A percentile compares a stretch with the other conserved stretches of the same genome.
Conservation (phyloP, 2,329 filamentous ascomycete genomes). For the Daldinia sp. region DNA sequence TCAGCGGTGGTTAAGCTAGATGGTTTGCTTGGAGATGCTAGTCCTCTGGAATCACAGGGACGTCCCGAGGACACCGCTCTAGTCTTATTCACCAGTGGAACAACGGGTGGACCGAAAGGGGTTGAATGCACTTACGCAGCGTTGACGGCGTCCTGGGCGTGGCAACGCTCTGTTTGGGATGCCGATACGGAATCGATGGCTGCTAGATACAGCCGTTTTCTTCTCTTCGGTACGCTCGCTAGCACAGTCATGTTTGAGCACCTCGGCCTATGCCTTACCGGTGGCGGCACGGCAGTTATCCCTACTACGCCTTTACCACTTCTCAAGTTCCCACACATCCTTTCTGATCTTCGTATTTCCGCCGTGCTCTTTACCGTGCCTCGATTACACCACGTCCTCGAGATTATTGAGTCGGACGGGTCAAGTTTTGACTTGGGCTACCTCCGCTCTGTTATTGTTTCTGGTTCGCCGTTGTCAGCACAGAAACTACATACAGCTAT, state of each 20-base stretch:
- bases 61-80: conserved; percentile 6
- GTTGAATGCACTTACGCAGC: conserved; percentile 16
- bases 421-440: conserved; percentile 7
- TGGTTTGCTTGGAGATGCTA: background rate
- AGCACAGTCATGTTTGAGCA: conserved; percentile 18
- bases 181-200: conserved; percentile 7
- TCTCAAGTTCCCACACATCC: conserved; percentile 16
- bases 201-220: conserved; percentile 5
- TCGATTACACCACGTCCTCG: conserved; percentile 12
- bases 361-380: conserved; percentile 19
- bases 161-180: conserved; percentile 10
- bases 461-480: conserved; percentile 7
- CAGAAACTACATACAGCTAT: conserved; percentile 12
- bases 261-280: conserved; percentile 16
- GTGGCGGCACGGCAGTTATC: conserved; percentile 17
- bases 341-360: conserved; percentile 11
- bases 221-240: conserved; percentile 22
- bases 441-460: conserved; percentile 17
- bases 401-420: conserved; percentile 1
- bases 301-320: conserved; percentile 12
- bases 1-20: background rate
- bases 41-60: background rate
- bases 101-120: conserved; percentile 14
- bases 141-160: conserved; percentile 10
- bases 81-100: conserved; percentile 17